Base-by-base conservation (phyloP, 2,329 filamentous ascomycete species). In the Fusarium musae region DNA sequence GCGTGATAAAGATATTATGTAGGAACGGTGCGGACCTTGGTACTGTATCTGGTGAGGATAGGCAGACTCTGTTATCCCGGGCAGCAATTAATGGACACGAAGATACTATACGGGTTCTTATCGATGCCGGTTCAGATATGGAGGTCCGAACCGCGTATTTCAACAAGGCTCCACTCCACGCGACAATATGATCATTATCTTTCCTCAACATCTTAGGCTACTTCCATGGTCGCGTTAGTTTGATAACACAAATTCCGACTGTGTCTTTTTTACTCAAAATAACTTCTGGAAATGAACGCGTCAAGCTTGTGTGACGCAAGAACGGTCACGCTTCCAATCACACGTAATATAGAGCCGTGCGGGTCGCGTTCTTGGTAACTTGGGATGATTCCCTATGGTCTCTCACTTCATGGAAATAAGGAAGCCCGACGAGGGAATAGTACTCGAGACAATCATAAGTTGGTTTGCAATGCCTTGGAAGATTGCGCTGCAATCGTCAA, bases 361-460 rank as follows among this genome's bases (percentile, higher is more conserved):
- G 23, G 7, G 16, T 44, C 16, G 1, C 17, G 23, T 44, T 2
- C 26, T 44, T 6, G 0, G 17, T 19, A 0, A 17, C 11, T 19
- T 9, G 2, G 16, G 23, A 26, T 26, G 17, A 19, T 26, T 26
- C 17, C 11, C 3, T 4, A 26, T 13, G 10, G 5, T 44, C 10
- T 19, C 9, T 44, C 16, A 26, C 10, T 19, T 19, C 7, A 26
- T 44, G 23, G 16, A 12, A 26, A 44, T 4, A 19, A 12, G 5
- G 43, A 28, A 46, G 8, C 23, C 5, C 17, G 11, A 13, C 8
- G 17, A 0, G 17, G 11, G 17, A 13, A 46, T 46, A 28, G 7
- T 13, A 26, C 8, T 19, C 0, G 3, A 46, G 7, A 19, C 11
- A 26, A 19, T 44, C 23, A 19, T 11, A 44, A 9, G 11, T 13